Conservation (phyloP, 176 grass and related monocot genomes). For the Rhynchospora breviuscula region DNA sequence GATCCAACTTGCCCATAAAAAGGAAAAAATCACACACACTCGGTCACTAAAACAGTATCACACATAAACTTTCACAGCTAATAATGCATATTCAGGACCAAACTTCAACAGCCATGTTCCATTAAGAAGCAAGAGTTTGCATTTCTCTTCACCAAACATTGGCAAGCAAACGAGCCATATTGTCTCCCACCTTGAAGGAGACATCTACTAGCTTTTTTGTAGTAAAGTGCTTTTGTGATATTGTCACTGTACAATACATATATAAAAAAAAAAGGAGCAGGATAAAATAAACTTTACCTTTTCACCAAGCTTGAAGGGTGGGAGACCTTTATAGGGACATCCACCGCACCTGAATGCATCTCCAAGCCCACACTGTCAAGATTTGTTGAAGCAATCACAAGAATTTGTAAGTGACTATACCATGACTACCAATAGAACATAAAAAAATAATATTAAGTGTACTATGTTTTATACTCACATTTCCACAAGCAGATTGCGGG, state of each 20-base stretch:
- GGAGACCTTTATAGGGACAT: conserved; percentile 48
- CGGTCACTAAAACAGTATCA: neutral
- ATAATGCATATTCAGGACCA: neutral
- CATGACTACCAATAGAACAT: neutral
- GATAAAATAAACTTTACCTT: conserved; percentile 26
- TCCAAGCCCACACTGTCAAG: conserved; percentile 42
- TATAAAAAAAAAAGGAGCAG: neutral
- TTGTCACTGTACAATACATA: neutral
- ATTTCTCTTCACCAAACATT: neutral
- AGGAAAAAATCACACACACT: neutral
- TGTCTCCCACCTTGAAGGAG: neutral
- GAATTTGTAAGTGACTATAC: neutral
- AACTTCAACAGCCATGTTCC: neutral
- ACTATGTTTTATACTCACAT: conserved; percentile 34
- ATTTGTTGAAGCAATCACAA: neutral
- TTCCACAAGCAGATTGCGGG: conserved; percentile 86
- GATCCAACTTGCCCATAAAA: conserved; percentile 18
- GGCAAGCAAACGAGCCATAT: neutral
- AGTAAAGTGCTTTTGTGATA: neutral
- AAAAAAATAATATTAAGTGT: neutral
- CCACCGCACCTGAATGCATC: conserved; percentile 48
- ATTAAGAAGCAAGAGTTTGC: neutral
- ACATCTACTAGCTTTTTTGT: neutral
- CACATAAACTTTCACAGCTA: neutral
- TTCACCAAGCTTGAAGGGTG: conserved; percentile 47